Percentiles rank a stretch among this genome's conserved stretches.
These are phyloP conservation scores for Hypoxylon lienhwacheense DNA, from an alignment of 495 filamentous ascomycete genomes.

Conservation along the genomic window DNA sequence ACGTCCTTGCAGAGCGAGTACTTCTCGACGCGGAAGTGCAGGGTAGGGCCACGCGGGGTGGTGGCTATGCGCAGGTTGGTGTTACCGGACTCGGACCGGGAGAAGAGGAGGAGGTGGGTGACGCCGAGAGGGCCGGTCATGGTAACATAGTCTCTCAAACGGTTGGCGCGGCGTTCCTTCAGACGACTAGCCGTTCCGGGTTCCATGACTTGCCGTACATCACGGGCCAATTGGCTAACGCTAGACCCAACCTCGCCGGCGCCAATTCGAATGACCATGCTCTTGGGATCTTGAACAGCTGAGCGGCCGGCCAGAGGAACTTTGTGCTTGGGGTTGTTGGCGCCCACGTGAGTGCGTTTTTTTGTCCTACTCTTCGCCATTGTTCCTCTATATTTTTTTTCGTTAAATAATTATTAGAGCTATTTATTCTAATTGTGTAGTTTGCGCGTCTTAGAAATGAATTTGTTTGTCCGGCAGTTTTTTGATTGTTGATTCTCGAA, in stretches of 20 bases:
- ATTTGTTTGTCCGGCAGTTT: background rate
- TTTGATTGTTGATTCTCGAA: too few species aligned
- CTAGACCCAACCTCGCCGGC: conserved; percentile 90
- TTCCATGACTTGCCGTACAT: conserved; percentile 93
- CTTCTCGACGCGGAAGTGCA: conserved; percentile 94
- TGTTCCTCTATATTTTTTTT: conserved; percentile 4
- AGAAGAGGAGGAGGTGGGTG: conserved; percentile 92
- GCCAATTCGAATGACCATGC: conserved; percentile 97
- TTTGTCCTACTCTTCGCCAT: conserved; percentile 86
- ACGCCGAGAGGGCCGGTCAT: conserved; percentile 97
- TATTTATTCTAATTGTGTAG: background rate
- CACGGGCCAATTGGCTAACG: conserved; percentile 86
- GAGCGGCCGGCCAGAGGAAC: conserved; percentile 32
- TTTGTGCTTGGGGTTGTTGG: conserved; percentile 60
- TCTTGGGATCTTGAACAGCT: conserved; percentile 73
- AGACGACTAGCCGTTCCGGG: conserved; percentile 87
- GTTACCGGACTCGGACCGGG: conserved; percentile 83
- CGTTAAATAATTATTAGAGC: background rate
- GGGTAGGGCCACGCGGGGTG: conserved; percentile 86
- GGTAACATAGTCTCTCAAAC: conserved; percentile 85
- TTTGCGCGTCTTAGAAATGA: background rate
- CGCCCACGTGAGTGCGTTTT: conserved; percentile 82
- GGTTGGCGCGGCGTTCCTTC: conserved; percentile 87
- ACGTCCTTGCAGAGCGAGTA: conserved; percentile 95
- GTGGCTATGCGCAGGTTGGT: conserved; percentile 88